phyloP scores from a whole-genome alignment of 441 rosid species.

The Metrosideros polymorpha region DNA sequence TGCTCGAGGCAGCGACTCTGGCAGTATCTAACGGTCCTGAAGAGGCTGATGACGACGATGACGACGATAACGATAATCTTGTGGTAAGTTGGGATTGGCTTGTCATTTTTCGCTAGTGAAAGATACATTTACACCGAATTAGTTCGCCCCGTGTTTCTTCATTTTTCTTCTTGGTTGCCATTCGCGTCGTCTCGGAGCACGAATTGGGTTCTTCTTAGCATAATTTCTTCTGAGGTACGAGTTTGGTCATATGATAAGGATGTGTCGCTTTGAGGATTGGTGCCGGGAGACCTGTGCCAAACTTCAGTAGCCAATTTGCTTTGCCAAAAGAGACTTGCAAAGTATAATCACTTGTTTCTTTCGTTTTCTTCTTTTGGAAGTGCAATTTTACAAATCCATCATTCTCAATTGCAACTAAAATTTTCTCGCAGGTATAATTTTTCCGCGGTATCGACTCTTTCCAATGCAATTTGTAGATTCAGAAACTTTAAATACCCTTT shows the following conservation, averaged over 20 bases:
- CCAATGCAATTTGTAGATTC: too few relatives aligned
- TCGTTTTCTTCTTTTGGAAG: too few relatives aligned
- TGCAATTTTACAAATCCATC: background rate
- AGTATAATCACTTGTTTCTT: too few relatives aligned
- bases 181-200: background rate
- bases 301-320: background rate
- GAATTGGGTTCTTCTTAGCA: background rate
- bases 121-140: background rate
- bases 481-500: too few relatives aligned
- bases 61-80: background rate
- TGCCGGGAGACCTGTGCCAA: background rate
- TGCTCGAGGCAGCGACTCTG: background rate
- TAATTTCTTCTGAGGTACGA: background rate
- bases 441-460: too few relatives aligned
- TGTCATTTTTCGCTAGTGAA: background rate
- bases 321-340: too few relatives aligned
- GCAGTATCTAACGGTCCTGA: background rate
- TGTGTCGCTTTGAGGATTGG: too few relatives aligned
- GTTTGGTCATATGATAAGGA: background rate
- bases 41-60: background rate
- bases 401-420: background rate
- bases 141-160: background rate
- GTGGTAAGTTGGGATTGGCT: background rate
- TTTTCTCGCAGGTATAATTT: background rate
- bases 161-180: background rate